phyloP scores from a whole-genome alignment of 495 filamentous ascomycete species.

The Penicillium pulvis region DNA sequence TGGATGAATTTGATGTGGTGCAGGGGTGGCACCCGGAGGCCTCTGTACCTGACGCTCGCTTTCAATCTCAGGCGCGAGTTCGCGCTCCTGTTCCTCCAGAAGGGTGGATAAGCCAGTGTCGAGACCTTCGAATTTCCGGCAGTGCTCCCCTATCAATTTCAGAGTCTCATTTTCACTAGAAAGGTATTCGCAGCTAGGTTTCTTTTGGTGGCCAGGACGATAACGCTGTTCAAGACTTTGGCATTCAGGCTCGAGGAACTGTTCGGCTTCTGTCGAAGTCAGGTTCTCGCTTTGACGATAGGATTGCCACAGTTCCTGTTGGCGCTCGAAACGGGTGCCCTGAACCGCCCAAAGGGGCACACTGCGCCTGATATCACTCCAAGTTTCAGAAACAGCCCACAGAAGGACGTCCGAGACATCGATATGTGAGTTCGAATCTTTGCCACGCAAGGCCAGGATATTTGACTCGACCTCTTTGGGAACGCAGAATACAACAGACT shows the following conservation, averaged over 20 bases:
- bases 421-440: conserved; percentile 14
- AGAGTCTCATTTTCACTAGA: conserved; percentile 47
- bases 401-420: conserved; percentile 53
- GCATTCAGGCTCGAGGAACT: neutral
- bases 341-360: neutral
- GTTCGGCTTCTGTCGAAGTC: neutral
- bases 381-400: conserved; percentile 57
- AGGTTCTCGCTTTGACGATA: neutral
- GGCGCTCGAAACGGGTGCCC: neutral
- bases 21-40: conserved; percentile 41
- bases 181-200: neutral
- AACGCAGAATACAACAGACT: conserved; percentile 61
- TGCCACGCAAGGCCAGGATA: conserved; percentile 42
- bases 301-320: neutral
- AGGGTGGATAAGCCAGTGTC: conserved; percentile 41
- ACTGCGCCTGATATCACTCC: neutral
- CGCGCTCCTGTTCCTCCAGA: conserved; percentile 71
- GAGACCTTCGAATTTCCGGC: conserved; percentile 43
- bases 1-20: conserved; percentile 44
- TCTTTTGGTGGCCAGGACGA: neutral
- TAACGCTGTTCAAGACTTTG: neutral
- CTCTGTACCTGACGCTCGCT: conserved; percentile 56
- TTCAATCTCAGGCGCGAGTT: conserved; percentile 65
- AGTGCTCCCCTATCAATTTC: conserved; percentile 42
- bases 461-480: conserved; percentile 48